Evolutionary conservation across 139 green algal genomes (phyloP), one percentile per base, ranked within the genome.

Genomic region (Picochlorum sp.): DNA sequence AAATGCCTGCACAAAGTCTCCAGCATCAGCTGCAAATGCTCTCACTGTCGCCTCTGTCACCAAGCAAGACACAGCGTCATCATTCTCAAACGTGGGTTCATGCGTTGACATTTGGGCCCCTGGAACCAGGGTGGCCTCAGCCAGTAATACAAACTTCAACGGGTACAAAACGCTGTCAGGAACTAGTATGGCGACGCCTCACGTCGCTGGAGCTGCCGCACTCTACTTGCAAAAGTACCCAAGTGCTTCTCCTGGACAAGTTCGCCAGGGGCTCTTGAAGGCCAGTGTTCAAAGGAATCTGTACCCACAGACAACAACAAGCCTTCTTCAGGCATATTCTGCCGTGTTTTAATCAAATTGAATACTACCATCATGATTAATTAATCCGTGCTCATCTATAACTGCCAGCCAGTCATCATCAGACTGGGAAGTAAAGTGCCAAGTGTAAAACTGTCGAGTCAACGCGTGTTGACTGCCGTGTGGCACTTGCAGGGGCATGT

Each of bases 81-180:
- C 63, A 57, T 89, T 83, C 58, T 83, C 71, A 57, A 88, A 91
- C 63, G 51, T 86, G 20, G 85, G 85, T n/a, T 50, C 62, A 16
- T 91, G 85, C 59, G 52, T 91, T n/a, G 77, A 77, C 61, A 70
- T 86, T 10, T 81, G 85, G 51, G 85, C 77, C 0, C 85, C 83
- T 2, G 85, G 85, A 4, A 26, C 52, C 34, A 15, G 59, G 3
- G 49, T 80, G 15, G 34, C 58, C 8, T 63, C 52, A 11, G 69
- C 62, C 3, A 47, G 47, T 2, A 68, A 10, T 45, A 20, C 15
- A 14, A 20, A 3, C 20, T 45, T 63, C 23, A 37, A 34, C 3
- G 45, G 31, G 7, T 14, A 24, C 2, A 34, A 34, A 49, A 15
- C 57, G 2, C 49, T 83, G 52, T 63, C 26, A 4, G 77, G 77